These are phyloP conservation scores for Brassica incana DNA, from an alignment of 345 rosid genomes.

Conservation along the genomic window DNA sequence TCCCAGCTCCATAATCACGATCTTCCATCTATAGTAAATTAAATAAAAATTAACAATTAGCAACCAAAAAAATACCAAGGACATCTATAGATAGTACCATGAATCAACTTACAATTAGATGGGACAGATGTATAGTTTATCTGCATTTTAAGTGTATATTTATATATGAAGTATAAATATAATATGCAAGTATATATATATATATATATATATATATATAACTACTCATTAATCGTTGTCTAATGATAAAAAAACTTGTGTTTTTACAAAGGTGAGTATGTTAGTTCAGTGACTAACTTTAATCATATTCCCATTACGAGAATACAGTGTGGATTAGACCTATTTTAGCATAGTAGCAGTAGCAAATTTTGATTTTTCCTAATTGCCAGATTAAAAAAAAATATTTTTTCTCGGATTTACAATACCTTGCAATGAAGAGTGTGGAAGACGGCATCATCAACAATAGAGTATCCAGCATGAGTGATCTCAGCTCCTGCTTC, in stretches of 20 bases:
- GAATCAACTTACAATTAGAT: background rate
- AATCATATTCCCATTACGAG: background rate
- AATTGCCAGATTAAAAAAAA: no score
- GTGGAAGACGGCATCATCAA: conserved; percentile 34
- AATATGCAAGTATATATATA: no score
- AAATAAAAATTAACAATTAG: background rate
- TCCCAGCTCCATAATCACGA: conserved; percentile 23
- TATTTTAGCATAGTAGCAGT: background rate
- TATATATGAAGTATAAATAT: background rate
- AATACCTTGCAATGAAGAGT: conserved; percentile 41
- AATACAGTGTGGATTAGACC: conserved; percentile 1
- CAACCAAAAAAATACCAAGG: background rate
- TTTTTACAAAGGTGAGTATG: background rate
- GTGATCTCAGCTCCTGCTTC: conserved; percentile 32
- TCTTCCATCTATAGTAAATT: conserved; percentile 30
- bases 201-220: background rate
- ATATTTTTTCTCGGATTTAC: background rate
- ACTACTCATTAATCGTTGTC: background rate
- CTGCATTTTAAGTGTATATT: conserved; percentile 14
- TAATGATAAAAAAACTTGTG: background rate
- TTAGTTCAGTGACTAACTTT: background rate
- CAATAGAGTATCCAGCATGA: conserved; percentile 38
- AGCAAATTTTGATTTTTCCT: background rate
- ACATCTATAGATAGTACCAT: background rate
- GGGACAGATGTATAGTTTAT: background rate